Evolutionary conservation across 345 rosid genomes (phyloP), one percentile per base, ranked within the genome.

Genomic region (Lepidium africanum): DNA sequence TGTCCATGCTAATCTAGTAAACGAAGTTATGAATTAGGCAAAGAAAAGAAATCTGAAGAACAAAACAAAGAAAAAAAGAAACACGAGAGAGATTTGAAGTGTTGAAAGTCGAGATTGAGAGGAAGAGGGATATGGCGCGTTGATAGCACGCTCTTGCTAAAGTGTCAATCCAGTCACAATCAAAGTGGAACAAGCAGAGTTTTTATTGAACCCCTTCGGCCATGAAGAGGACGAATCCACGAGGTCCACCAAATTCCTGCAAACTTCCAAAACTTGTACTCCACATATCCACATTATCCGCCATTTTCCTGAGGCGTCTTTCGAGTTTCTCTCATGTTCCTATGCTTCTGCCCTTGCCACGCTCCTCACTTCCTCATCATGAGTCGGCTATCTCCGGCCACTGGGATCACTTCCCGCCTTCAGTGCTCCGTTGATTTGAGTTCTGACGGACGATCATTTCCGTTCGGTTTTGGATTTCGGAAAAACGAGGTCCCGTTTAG

Each of bases 271-370:
- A 57, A 63, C 15, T 63, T 9, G 2, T 56, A 52, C 68, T 46
- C 12, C 19, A 27, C 16, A 45, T 54, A 23, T 63, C 76, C 1
- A 10, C 66, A 36, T 74, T 60, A 52, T 74, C 73, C 52, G 63
- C 69, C 67, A 43, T 43, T 56, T 19, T 48, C 32, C 3, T 41
- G 21, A 57, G 49, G 30, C 54, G 17, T 0, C 53, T 11, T 23
- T 23, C 27, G 3, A 48, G 32, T 13, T 40, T 61, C 61, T 36
- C 80, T 11, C 77, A 81, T 82, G 87, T 66, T 88, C 84, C 79
- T 82, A 72, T 79, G 94, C 71, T 77, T 80, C 76, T 69, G 40
- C 68, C 47, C 68, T 50, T 71, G 82, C 83, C 88, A 78, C 80
- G 76, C 75, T 76, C 77, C 81, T 63, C 51, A 61, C 80, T 61